Evolutionary conservation across 108 stramenopile genomes (phyloP), one percentile per base, ranked within the genome.

Genomic region (Epithemia pelagica): DNA sequence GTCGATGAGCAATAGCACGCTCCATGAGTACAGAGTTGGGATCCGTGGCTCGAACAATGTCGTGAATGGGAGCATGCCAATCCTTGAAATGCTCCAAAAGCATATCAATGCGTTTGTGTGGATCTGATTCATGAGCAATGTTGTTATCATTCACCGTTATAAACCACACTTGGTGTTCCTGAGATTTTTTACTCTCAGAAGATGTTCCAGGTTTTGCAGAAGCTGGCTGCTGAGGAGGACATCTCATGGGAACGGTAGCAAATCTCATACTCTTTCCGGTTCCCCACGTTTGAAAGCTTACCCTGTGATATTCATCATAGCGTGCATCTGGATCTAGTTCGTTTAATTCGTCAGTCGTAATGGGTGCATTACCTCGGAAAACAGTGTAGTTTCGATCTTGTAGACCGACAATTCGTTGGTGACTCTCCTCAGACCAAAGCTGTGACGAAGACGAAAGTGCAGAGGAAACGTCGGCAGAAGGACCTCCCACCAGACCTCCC

Each of bases 261-360:
- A 94, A 94, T 18, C 92, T 69, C 92, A 91, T 90, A 31, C 69
- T 77, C 28, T 67, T 57, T 10, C 81, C 71, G 59, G 81, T 81
- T 22, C 92, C 92, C 92, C 92, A 94, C 2, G 88, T 94, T 65
- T 94, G 92, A 64, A 94, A 94, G 64, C 83, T 83, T 7, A 64
- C 61, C 10, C 37, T 5, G 15, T 46, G 37, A 46, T 46, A 10
- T 46, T 46, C 37, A 46, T 46, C 37, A 46, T 10, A 46, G 37
- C 37, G 37, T 10, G 37, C 37, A 46, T 46, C 37, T 5, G 37
- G 37, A 51, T 74, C 75, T 51, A 70, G 0, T 21, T 76, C 78
- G 30, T 78, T 84, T 64, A 81, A 61, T 0, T 83, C 76, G 28
- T 72, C 66, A 5, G 25, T 32, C 10, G 78, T 73, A 25, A 87